Conservation (phyloP, 176 grass and related monocot genomes). For the Ensete glaucum region DNA sequence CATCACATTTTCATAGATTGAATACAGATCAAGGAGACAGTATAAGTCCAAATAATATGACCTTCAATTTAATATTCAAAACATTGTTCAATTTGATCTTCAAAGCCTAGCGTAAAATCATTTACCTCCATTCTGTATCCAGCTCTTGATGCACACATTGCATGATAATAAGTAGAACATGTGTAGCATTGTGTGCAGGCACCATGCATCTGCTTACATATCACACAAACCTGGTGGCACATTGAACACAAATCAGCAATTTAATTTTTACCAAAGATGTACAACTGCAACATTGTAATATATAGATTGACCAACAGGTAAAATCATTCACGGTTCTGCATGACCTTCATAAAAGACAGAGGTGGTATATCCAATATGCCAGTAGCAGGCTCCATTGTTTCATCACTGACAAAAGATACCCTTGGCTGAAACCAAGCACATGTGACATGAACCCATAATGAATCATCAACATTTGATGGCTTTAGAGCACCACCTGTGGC, state of each 20-base stretch:
- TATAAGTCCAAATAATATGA: neutral
- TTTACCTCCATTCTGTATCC: slow-evolving; percentile 94
- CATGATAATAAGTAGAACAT: slow-evolving; percentile 81
- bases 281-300: neutral
- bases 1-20: neutral
- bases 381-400: slow-evolving; percentile 82
- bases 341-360: slow-evolving; percentile 79
- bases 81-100: slow-evolving; percentile 1
- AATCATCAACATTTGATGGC: slow-evolving; percentile 56
- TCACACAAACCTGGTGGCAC: slow-evolving; percentile 56
- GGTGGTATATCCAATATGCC: slow-evolving; percentile 68
- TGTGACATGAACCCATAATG: slow-evolving; percentile 87
- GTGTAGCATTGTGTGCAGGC: slow-evolving; percentile 84
- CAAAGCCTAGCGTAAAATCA: neutral
- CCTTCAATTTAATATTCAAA: neutral
- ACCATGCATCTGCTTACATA: slow-evolving; percentile 87
- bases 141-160: slow-evolving; percentile 87
- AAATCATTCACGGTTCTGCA: neutral
- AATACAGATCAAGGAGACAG: neutral
- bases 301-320: neutral
- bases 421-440: slow-evolving; percentile 96
- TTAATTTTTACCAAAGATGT: neutral
- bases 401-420: slow-evolving; percentile 59
- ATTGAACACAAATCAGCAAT: slow-evolving; percentile 4
- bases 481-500: slow-evolving; percentile 76